Evolutionary conservation across 176 grass and related monocot species (phyloP).

Genomic region (Avena insularis): DNA sequence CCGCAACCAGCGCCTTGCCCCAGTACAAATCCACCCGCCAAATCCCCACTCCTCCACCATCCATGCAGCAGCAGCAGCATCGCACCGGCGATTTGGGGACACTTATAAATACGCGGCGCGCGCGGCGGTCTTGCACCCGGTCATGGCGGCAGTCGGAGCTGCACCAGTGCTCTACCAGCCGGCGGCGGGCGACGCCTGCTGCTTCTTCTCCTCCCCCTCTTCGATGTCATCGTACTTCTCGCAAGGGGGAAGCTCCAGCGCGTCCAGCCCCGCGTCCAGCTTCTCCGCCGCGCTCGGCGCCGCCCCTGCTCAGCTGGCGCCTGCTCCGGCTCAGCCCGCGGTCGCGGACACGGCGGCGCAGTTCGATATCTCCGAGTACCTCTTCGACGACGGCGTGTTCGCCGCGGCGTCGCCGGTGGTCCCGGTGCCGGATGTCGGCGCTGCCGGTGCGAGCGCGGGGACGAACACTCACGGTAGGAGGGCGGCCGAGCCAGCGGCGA

Average conservation of each 20-base stretch:
- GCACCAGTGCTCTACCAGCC: slow-evolving; percentile 57
- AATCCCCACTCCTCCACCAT: background rate
- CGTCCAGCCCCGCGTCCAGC: slow-evolving; percentile 55
- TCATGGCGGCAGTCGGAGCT: slow-evolving; percentile 66
- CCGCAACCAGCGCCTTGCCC: background rate
- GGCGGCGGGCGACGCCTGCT: slow-evolving; percentile 32
- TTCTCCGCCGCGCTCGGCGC: slow-evolving; percentile 55
- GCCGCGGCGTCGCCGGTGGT: background rate
- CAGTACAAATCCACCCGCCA: slow-evolving; percentile 46
- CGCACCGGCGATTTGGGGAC: slow-evolving; percentile 17
- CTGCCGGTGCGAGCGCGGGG: background rate
- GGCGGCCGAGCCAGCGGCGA: slow-evolving; percentile 35
- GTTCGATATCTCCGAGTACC: slow-evolving; percentile 76
- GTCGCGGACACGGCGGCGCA: background rate
- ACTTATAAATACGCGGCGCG: slow-evolving; percentile 59
- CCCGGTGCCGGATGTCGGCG: background rate
- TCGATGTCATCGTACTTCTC: slow-evolving; percentile 58
- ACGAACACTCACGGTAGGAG: slow-evolving; percentile 15
- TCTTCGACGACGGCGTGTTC: slow-evolving; percentile 53
- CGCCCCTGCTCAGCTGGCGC: background rate
- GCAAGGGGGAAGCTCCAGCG: slow-evolving; percentile 41
- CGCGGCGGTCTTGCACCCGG: slow-evolving; percentile 28
- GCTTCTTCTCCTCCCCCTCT: slow-evolving; percentile 2
- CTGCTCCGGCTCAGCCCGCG: slow-evolving; percentile 16
- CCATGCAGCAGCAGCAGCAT: slow-evolving; percentile 39